phyloP scores from a whole-genome alignment of 805 yeast species.

The Blastobotrys americana region DNA sequence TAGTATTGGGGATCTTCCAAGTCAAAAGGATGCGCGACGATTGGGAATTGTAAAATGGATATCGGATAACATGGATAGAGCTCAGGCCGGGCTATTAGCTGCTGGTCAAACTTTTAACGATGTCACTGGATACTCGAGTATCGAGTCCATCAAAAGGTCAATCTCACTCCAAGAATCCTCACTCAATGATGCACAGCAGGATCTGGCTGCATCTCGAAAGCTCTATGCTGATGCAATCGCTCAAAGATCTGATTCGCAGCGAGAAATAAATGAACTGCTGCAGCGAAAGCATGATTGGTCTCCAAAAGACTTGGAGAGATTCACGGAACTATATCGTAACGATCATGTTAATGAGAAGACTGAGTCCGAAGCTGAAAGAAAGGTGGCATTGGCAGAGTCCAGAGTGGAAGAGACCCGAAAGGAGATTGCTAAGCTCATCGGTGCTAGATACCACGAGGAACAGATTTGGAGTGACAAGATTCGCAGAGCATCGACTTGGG shows the following conservation, averaged over 20 bases:
- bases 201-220: constrained; percentile 44
- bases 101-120: constrained; percentile 64
- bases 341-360: constrained; percentile 66
- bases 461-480: constrained; percentile 98
- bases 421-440: constrained; percentile 63
- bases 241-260: constrained; percentile 61
- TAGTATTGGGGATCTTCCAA: constrained; percentile 18
- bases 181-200: constrained; percentile 41
- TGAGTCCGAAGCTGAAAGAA: constrained; percentile 45
- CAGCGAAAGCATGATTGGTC: constrained; percentile 83
- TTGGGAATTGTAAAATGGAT: constrained; percentile 23
- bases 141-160: constrained; percentile 59
- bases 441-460: constrained; percentile 90
- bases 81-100: constrained; percentile 30
- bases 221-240: constrained; percentile 55
- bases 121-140: constrained; percentile 81
- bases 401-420: constrained; percentile 63
- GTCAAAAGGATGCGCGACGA: constrained; percentile 24
- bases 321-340: constrained; percentile 70
- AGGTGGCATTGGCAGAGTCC: constrained; percentile 49
- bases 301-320: constrained; percentile 68
- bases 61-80: constrained; percentile 25
- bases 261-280: constrained; percentile 76
- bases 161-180: constrained; percentile 51
- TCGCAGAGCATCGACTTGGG: constrained; percentile 92